A percentile compares a stretch with the other conserved stretches of the same genome.
Conservation (phyloP, 2,329 filamentous ascomycete genomes). For the Emergomyces orientalis region DNA sequence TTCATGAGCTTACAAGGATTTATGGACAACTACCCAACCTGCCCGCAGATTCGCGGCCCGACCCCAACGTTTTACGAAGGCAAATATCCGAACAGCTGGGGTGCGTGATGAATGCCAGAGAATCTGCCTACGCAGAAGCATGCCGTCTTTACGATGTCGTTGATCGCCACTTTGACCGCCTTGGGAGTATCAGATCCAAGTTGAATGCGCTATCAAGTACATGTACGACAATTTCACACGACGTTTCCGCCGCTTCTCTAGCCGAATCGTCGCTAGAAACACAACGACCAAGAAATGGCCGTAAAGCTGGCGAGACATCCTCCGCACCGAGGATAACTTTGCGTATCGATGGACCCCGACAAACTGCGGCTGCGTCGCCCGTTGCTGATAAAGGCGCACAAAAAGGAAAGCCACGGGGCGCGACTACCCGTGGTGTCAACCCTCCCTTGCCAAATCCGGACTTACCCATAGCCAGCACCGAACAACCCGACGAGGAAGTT, state of each 20-base stretch:
- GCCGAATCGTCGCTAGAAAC: constrained; percentile 29
- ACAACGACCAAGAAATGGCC: constrained; percentile 34
- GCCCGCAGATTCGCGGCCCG: constrained; percentile 40
- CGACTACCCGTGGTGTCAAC: constrained; percentile 28
- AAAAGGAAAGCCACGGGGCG: constrained; percentile 31
- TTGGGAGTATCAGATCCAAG: constrained; percentile 53
- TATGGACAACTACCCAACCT: constrained; percentile 45
- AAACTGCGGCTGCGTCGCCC: constrained; percentile 13
- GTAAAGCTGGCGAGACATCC: constrained; percentile 29
- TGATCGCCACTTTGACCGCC: constrained; percentile 47
- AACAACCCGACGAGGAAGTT: constrained; percentile 36
- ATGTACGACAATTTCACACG: constrained; percentile 40
- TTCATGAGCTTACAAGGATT: constrained; percentile 35
- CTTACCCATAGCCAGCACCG: constrained; percentile 39
- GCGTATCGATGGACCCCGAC: constrained; percentile 27
- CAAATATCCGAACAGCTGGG: constrained; percentile 50
- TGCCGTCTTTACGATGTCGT: constrained; percentile 49
- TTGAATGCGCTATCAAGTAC: constrained; percentile 52
- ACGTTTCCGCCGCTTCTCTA: constrained; percentile 40
- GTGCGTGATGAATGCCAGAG: constrained; percentile 46
- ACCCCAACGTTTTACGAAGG: constrained; percentile 43
- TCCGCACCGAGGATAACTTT: constrained; percentile 35
- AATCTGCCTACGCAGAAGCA: constrained; percentile 49
- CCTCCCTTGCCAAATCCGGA: constrained; percentile 34
- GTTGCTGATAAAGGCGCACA: constrained; percentile 17